These are phyloP conservation scores for Amyloporia xantha DNA, from an alignment of 768 basidiomycete genomes.

Conservation along the genomic window DNA sequence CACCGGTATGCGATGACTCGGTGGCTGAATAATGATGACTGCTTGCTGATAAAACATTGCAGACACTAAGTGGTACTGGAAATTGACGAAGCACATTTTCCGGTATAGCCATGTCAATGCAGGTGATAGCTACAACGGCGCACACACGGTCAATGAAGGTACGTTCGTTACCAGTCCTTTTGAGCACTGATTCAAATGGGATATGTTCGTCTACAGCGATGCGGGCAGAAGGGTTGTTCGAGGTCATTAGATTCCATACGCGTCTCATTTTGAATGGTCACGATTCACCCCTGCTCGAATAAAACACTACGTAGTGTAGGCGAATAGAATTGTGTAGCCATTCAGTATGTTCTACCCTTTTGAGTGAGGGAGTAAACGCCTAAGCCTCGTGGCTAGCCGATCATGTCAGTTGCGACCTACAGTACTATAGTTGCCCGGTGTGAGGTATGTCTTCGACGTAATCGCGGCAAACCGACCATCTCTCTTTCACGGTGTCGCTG, in stretches of 20 bases:
- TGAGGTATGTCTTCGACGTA: too few species aligned
- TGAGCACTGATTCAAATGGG: neutral
- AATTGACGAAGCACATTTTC: conserved; percentile 52
- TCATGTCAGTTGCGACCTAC: too few species aligned
- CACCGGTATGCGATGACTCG: conserved; percentile 14
- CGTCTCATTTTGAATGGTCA: conserved; percentile 65
- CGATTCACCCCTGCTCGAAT: conserved; percentile 27
- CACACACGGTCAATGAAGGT: conserved; percentile 75
- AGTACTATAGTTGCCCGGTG: too few species aligned
- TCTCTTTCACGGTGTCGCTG: too few species aligned
- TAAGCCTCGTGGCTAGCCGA: too few species aligned
- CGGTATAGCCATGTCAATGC: conserved; percentile 40
- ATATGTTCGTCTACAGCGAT: conserved; percentile 31
- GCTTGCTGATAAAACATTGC: neutral
- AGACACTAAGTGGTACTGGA: conserved; percentile 43
- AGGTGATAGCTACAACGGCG: conserved; percentile 18
- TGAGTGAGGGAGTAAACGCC: too few species aligned
- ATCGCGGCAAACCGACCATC: too few species aligned
- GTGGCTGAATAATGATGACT: neutral
- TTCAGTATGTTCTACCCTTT: too few species aligned
- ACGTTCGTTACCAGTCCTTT: conserved; percentile 14
- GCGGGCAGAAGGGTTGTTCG: conserved; percentile 43
- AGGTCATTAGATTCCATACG: conserved; percentile 61
- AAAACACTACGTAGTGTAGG: too few species aligned
- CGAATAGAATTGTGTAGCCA: too few species aligned